These are phyloP conservation scores for Bifiguratus adelaidae DNA, from an alignment of 192 early-diverging fungal genomes.

Conservation along the genomic window DNA sequence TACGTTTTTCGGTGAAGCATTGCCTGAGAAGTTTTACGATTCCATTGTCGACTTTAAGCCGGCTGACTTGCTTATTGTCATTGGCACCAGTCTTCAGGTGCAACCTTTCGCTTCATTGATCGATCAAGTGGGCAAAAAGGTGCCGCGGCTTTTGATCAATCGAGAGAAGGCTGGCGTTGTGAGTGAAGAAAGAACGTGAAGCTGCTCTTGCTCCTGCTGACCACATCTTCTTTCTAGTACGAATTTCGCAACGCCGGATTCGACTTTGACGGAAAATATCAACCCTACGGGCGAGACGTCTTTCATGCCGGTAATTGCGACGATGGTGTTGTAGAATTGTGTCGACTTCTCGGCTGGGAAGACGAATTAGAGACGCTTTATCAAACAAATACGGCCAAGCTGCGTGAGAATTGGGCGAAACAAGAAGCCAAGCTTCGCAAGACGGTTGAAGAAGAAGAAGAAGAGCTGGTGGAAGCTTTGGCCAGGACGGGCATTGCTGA, in stretches of 20 bases:
- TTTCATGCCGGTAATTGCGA: conserved; percentile 79
- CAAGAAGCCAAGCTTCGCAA: conserved; percentile 1
- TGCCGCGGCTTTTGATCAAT: conserved; percentile 90
- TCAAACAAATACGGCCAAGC: conserved; percentile 7
- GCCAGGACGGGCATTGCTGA: no score
- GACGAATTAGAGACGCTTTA: conserved; percentile 14
- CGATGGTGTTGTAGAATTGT: conserved; percentile 56
- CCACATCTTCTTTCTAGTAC: conserved; percentile 4
- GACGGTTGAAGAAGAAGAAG: neutral
- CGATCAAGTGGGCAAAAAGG: conserved; percentile 39
- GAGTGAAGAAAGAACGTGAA: conserved; percentile 6
- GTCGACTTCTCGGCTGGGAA: conserved; percentile 63
- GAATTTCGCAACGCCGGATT: conserved; percentile 34
- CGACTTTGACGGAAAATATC: conserved; percentile 64
- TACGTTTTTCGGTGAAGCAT: conserved; percentile 89
- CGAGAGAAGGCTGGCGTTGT: conserved; percentile 66
- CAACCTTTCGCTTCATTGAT: conserved; percentile 82
- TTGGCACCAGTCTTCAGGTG: conserved; percentile 87
- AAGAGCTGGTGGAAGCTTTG: neutral
- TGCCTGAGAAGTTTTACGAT: conserved; percentile 70
- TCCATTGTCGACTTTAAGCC: conserved; percentile 51
- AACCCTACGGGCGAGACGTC: conserved; percentile 66
- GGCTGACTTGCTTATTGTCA: conserved; percentile 84
- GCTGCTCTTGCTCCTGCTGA: neutral
- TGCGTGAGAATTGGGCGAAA: conserved; percentile 11